These are phyloP conservation scores for Talaromyces sp. DNA, from an alignment of 2,329 filamentous ascomycete species.

Conservation along the genomic window DNA sequence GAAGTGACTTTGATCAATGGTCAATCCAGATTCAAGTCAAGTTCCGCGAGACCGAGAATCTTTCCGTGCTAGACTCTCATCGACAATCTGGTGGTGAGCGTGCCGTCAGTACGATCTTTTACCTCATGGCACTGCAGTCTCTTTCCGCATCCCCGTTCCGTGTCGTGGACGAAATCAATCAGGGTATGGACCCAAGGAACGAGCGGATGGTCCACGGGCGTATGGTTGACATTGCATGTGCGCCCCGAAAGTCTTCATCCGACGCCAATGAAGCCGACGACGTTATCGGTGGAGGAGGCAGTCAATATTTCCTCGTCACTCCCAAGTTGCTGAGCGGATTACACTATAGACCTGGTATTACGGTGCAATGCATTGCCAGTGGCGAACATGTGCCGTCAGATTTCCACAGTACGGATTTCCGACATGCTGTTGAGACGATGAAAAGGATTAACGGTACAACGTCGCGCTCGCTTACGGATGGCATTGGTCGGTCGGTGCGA, in stretches of 20 bases:
- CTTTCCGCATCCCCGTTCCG: slow-evolving; percentile 94
- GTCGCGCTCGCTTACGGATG: slow-evolving; percentile 4
- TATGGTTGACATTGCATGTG: slow-evolving; percentile 95
- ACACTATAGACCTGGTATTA: slow-evolving; percentile 86
- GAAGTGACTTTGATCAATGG: slow-evolving; percentile 89
- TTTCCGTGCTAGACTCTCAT: slow-evolving; percentile 83
- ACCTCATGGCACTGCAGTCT: slow-evolving; percentile 94
- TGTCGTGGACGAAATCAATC: slow-evolving; percentile 98
- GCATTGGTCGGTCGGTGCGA: background rate
- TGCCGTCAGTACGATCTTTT: slow-evolving; percentile 96
- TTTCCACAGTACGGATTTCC: slow-evolving; percentile 37
- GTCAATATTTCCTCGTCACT: slow-evolving; percentile 93
- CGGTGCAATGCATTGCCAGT: slow-evolving; percentile 86
- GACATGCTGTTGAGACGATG: slow-evolving; percentile 34
- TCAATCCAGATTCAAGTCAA: slow-evolving; percentile 90
- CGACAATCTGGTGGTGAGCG: slow-evolving; percentile 95
- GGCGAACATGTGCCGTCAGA: slow-evolving; percentile 61
- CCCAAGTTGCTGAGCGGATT: slow-evolving; percentile 86
- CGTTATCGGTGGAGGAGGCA: slow-evolving; percentile 42
- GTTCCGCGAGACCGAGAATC: slow-evolving; percentile 80
- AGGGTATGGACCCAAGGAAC: slow-evolving; percentile 98
- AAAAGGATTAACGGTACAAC: slow-evolving; percentile 26
- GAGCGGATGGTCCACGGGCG: slow-evolving; percentile 97
- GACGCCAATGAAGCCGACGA: slow-evolving; percentile 56
- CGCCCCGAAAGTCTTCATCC: slow-evolving; percentile 19